phyloP scores from a whole-genome alignment of 2,329 filamentous ascomycete genomes.

The Capronia americana region DNA sequence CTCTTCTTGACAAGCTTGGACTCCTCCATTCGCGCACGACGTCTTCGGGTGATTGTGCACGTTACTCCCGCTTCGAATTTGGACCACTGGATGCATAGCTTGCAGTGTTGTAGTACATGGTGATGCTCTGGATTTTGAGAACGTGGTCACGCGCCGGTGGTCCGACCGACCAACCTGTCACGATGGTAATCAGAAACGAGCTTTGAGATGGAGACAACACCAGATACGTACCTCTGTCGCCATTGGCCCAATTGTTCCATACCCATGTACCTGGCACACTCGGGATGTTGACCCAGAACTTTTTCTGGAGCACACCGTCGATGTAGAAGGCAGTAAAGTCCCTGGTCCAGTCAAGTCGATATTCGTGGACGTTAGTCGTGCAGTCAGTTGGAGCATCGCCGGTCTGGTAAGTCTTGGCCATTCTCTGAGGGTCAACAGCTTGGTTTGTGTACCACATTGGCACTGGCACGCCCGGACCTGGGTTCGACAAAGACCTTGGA shows the following conservation, averaged over 20 bases:
- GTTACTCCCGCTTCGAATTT: neutral
- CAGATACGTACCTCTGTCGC: slow-evolving; percentile 32
- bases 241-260: slow-evolving; percentile 40
- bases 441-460: slow-evolving; percentile 38
- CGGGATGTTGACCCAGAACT: slow-evolving; percentile 34
- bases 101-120: slow-evolving; percentile 38
- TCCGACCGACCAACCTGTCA: slow-evolving; percentile 33
- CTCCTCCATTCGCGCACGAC: neutral
- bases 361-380: slow-evolving; percentile 35
- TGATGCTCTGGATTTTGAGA: slow-evolving; percentile 37
- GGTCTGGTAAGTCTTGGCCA: slow-evolving; percentile 23
- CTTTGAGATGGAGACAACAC: neutral
- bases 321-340: slow-evolving; percentile 38
- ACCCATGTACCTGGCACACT: slow-evolving; percentile 35
- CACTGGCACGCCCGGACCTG: slow-evolving; percentile 24
- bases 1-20: slow-evolving; percentile 1
- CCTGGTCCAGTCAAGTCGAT: slow-evolving; percentile 38
- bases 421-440: slow-evolving; percentile 26
- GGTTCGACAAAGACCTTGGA: slow-evolving; percentile 35
- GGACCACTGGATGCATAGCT: slow-evolving; percentile 9
- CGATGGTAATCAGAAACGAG: slow-evolving; percentile 1
- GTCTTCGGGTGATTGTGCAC: neutral
- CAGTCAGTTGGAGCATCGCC: slow-evolving; percentile 34
- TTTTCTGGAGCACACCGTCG: slow-evolving; percentile 33
- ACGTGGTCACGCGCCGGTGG: slow-evolving; percentile 34